Percentiles rank a stretch among this genome's conserved stretches.
phyloP scores from a whole-genome alignment of 192 early-diverging fungal species.

The Geranomyces variabilis region DNA sequence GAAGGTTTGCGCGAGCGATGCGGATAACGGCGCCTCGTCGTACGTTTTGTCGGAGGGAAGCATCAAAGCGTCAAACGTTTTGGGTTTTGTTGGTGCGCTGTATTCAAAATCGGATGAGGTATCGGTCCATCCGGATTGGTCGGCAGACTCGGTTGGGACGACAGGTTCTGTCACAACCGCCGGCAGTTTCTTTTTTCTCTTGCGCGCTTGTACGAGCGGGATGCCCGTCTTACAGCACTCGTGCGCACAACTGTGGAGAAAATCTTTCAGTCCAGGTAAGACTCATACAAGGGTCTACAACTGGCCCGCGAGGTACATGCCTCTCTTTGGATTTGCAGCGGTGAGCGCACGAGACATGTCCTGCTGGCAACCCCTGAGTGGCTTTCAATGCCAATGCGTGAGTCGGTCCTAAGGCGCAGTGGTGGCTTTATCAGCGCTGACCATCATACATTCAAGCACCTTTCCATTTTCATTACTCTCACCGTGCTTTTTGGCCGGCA shows the following conservation, averaged over 20 bases:
- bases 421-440: too few species aligned
- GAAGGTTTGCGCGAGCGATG: background rate
- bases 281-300: too few species aligned
- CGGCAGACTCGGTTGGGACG: background rate
- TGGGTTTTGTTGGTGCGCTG: background rate
- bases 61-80: background rate
- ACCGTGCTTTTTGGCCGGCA: too few species aligned
- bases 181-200: conserved; percentile 12
- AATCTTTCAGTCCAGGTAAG: too few species aligned
- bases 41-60: conserved; percentile 9
- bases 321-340: conserved; percentile 41
- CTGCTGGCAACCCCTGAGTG: background rate
- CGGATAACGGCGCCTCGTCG: background rate
- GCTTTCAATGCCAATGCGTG: too few species aligned
- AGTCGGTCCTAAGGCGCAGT: too few species aligned
- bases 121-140: background rate
- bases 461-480: too few species aligned
- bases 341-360: conserved; percentile 44
- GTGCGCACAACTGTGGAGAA: conserved; percentile 44
- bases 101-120: background rate
- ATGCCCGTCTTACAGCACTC: conserved; percentile 47
- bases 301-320: conserved; percentile 22
- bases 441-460: too few species aligned
- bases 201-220: conserved; percentile 10
- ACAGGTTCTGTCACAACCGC: background rate